Percentiles rank a stretch among this genome's conserved stretches.
Conservation (phyloP, 2,329 filamentous ascomycete genomes). For the Botrytis medusae region DNA sequence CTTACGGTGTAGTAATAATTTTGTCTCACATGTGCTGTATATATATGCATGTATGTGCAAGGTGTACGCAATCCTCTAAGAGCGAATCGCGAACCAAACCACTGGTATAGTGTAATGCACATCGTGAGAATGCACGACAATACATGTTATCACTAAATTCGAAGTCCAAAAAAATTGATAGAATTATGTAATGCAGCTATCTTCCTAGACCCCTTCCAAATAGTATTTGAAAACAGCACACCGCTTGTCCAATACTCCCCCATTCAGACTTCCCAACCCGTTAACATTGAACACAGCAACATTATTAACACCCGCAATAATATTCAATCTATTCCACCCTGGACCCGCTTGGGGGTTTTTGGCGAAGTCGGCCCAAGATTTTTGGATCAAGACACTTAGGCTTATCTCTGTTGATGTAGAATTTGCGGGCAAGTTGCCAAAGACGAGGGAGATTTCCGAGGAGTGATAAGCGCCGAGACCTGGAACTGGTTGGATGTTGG, state of each 20-base stretch:
- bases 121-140: neutral
- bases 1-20: neutral
- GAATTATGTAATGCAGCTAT: neutral
- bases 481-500: conserved; percentile 17
- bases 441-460: conserved; percentile 18
- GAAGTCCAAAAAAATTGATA: neutral
- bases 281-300: conserved; percentile 7
- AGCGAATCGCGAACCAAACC: neutral
- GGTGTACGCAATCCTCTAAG: neutral
- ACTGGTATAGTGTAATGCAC: neutral
- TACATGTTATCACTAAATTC: neutral
- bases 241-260: neutral
- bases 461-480: conserved; percentile 18
- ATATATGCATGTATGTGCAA: neutral
- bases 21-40: neutral
- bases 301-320: neutral
- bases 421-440: conserved; percentile 9
- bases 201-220: neutral
- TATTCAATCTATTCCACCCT: neutral
- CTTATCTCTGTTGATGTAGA: neutral
- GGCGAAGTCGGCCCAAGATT: conserved; percentile 14
- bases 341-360: conserved; percentile 6
- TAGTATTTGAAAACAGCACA: neutral
- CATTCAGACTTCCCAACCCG: neutral
- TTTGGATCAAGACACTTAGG: conserved; percentile 7